phyloP scores from a whole-genome alignment of 2,329 filamentous ascomycete species.

The Nemania serpens region DNA sequence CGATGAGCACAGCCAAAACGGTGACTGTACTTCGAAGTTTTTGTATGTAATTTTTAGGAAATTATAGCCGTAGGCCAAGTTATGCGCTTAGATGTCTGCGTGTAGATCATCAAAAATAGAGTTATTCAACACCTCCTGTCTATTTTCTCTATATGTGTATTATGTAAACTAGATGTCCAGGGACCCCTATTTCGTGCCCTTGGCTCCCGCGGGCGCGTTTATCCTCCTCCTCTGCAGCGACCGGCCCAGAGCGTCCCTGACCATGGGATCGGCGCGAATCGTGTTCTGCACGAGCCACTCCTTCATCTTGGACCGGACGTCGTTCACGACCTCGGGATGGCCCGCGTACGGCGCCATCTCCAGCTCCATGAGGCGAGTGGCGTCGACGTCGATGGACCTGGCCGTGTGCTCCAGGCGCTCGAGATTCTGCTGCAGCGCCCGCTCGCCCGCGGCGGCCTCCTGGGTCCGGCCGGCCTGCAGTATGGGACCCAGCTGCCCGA shows the following conservation, averaged over 20 bases:
- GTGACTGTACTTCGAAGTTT: too few species aligned
- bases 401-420: slow-evolving; percentile 67
- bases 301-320: slow-evolving; percentile 73
- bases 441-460: slow-evolving; percentile 47
- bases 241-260: slow-evolving; percentile 75
- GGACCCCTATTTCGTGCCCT: slow-evolving; percentile 50
- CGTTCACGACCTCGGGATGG: slow-evolving; percentile 66
- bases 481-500: slow-evolving; percentile 78
- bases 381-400: slow-evolving; percentile 68
- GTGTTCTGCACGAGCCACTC: slow-evolving; percentile 90
- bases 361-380: slow-evolving; percentile 70
- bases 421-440: slow-evolving; percentile 64
- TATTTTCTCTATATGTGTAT: background rate
- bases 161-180: background rate
- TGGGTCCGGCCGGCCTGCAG: slow-evolving; percentile 49
- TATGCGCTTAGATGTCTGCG: background rate
- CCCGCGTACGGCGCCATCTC: slow-evolving; percentile 81
- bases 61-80: background rate
- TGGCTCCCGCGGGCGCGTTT: slow-evolving; percentile 66
- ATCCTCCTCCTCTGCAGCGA: slow-evolving; percentile 66
- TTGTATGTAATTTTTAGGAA: background rate
- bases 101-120: background rate
- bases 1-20: too few species aligned
- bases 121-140: background rate
- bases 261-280: slow-evolving; percentile 77